phyloP scores from a whole-genome alignment of 495 filamentous ascomycete genomes.

The Oidiodendron maius region DNA sequence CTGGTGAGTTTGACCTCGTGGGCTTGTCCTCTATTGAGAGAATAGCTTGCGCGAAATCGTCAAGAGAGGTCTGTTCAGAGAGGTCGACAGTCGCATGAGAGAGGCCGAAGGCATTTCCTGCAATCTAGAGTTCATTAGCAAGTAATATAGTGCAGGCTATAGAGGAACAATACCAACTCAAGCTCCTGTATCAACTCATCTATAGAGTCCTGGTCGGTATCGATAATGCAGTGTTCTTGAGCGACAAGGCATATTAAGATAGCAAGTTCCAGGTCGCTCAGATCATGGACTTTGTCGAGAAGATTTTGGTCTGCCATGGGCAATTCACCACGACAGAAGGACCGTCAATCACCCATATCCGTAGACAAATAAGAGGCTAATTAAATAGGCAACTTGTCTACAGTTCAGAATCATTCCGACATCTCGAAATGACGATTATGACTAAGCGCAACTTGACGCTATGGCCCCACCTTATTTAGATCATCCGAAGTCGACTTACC shows the following conservation, averaged over 20 bases:
- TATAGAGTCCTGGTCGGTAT: conserved; percentile 55
- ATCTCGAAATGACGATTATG: no score
- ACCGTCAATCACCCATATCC: conserved; percentile 13
- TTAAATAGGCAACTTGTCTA: no score
- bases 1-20: conserved; percentile 29
- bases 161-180: conserved; percentile 65
- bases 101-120: conserved; percentile 65
- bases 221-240: conserved; percentile 82
- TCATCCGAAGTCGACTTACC: no score
- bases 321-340: neutral
- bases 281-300: conserved; percentile 57
- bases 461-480: neutral
- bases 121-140: conserved; percentile 40
- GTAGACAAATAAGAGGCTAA: no score
- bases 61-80: conserved; percentile 62
- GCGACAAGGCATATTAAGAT: conserved; percentile 71
- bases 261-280: conserved; percentile 88
- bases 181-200: conserved; percentile 66
- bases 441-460: no score
- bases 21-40: conserved; percentile 37
- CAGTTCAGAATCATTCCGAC: no score
- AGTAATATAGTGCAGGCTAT: no score
- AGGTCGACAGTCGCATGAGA: conserved; percentile 63
- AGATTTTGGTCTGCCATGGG: conserved; percentile 57
- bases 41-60: conserved; percentile 70